Conservation (phyloP, 2,329 filamentous ascomycete species). For the Trichoderma citrinoviride region DNA sequence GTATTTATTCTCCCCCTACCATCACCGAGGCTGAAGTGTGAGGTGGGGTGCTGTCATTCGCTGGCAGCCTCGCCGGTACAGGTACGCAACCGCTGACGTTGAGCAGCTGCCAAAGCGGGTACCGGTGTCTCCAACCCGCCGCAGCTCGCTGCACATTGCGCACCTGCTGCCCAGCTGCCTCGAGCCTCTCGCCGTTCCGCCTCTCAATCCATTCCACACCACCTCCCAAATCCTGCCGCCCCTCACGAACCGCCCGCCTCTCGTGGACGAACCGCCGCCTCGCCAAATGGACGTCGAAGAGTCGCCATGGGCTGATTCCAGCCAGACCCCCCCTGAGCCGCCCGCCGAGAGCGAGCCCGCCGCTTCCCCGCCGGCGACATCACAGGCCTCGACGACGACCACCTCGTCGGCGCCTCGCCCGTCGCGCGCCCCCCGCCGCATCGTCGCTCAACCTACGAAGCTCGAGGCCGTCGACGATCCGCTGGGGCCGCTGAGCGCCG, state of each 20-base stretch:
- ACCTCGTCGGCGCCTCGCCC: slow-evolving; percentile 39
- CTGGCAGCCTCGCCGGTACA: slow-evolving; percentile 6
- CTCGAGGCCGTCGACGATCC: slow-evolving; percentile 76
- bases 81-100: slow-evolving; percentile 21
- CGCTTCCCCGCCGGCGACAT: slow-evolving; percentile 32
- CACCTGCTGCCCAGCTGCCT: slow-evolving; percentile 3
- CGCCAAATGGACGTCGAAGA: slow-evolving; percentile 50
- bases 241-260: background rate
- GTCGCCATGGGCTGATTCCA: slow-evolving; percentile 54
- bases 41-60: slow-evolving; percentile 8
- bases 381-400: slow-evolving; percentile 29
- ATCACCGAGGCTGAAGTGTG: background rate
- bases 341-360: slow-evolving; percentile 36
- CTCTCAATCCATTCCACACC: background rate
- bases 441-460: slow-evolving; percentile 72
- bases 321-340: slow-evolving; percentile 30
- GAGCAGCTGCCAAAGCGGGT: slow-evolving; percentile 12
- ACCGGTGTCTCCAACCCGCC: background rate
- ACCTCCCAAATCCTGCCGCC: background rate
- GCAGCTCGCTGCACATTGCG: background rate
- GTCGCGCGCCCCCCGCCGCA: slow-evolving; percentile 55
- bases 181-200: background rate
- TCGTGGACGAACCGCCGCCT: background rate
- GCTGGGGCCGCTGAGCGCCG: slow-evolving; percentile 71
- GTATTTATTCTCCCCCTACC: background rate